Evolutionary conservation across 1,284 basidiomycete species (phyloP).

Genomic region (Apiotrichum mycotoxinovorans): DNA sequence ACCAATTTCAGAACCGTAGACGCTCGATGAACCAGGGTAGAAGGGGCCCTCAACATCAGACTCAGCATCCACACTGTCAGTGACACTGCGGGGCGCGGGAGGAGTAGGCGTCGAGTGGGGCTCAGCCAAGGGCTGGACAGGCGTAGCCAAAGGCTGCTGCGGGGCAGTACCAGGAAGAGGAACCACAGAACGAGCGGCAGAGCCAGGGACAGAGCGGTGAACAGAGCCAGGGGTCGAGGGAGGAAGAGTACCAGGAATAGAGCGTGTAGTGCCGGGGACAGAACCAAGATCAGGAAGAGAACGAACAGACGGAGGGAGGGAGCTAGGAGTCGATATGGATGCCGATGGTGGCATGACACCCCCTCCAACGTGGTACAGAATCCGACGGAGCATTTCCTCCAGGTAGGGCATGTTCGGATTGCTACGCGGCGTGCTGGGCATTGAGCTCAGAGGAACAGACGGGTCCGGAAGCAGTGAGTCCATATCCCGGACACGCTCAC

Average conservation of each 20-base stretch:
- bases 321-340: background rate
- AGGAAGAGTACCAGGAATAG: background rate
- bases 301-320: background rate
- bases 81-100: background rate
- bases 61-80: background rate
- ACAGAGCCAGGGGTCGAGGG: background rate
- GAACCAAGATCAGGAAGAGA: background rate
- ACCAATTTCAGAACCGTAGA: constrained; percentile 20
- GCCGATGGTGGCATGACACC: background rate
- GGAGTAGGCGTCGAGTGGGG: background rate
- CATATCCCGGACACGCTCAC: too few species aligned
- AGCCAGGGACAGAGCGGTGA: background rate
- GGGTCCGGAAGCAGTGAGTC: too few species aligned
- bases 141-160: background rate
- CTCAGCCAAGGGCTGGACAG: background rate
- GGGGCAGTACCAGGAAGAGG: background rate
- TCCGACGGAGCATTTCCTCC: constrained; percentile 38
- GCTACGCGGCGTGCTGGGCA: constrained; percentile 11
- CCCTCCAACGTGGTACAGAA: constrained; percentile 21
- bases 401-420: constrained; percentile 23
- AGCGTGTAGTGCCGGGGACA: background rate
- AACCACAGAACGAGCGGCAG: too few species aligned
- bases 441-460: too few species aligned
- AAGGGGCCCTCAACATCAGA: constrained; percentile 26
- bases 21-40: constrained; percentile 30